Base-by-base conservation (phyloP, 2,329 filamentous ascomycete species). In the Hirsutella rhossiliensis region DNA sequence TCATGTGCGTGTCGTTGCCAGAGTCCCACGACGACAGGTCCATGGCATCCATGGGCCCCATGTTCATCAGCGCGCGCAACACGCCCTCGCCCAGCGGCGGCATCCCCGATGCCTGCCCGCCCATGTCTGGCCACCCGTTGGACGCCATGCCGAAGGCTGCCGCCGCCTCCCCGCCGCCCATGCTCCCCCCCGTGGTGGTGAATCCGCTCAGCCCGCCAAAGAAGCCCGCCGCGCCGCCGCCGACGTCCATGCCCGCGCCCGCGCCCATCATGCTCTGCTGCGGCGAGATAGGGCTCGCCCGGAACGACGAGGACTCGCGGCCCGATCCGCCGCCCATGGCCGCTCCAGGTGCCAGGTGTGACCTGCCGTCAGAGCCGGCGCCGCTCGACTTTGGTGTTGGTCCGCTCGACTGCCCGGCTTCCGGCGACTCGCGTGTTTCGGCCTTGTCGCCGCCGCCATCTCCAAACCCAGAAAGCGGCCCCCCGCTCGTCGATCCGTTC, bases 31-130 rank as follows among this genome's bases (percentile, higher is more conserved):
- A 59, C 15, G 62, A 64, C 46, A 74, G 59, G 50, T 76, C 75
- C 72, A 81, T 77, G 11, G 71, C 69, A 50, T 80, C 76, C 68
- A 81, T 76, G 0, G 74, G 66, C 8, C 71, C 72, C 63, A 79
- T 71, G 44, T 69, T 72, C 69, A 78, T 75, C 45, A 80, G 60
- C 9, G 73, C 70, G 45, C 73, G 64, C 40, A 80, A 58, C 38
- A 80, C 68, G 0, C 75, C 75, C 41, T 80, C 75, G 0, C 73
- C 69, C 13, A 76, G 69, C 5, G 73, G 73, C 18, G 72, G 72
- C 62, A 78, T 72, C 9, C 66, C 69, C 17, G 47, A 32, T 8
- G 65, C 58, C 43, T 69, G 65, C 18, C 61, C 62, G 36, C 60
- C 52, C 29, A 69, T 53, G 39, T 66, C 59, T 29, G 60, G 53